These are phyloP conservation scores for Crotalaria pallida DNA, from an alignment of 306 rosid species.

Conservation along the genomic window DNA sequence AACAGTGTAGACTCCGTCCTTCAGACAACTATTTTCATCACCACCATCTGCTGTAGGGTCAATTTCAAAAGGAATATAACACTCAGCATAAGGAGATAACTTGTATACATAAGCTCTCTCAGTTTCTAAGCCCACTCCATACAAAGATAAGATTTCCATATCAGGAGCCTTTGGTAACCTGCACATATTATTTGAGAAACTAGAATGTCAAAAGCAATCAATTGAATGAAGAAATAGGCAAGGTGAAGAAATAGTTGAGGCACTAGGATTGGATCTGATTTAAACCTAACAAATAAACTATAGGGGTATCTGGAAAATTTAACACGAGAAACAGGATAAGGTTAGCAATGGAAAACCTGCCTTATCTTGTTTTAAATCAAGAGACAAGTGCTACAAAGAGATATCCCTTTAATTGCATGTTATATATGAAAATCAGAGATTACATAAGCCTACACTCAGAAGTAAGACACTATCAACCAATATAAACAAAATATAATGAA, in stretches of 20 bases:
- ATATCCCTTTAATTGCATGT: not conserved
- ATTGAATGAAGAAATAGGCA: not conserved
- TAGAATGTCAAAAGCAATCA: conserved; percentile 6
- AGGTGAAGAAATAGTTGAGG: no score
- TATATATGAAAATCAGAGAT: conserved; percentile 1
- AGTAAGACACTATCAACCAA: not conserved
- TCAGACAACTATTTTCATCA: conserved; percentile 49
- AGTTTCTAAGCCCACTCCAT: conserved; percentile 84
- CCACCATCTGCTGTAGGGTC: conserved; percentile 50
- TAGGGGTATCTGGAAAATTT: not conserved
- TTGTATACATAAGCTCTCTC: conserved; percentile 80
- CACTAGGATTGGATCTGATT: not conserved
- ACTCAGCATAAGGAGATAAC: conserved; percentile 54
- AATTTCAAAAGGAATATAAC: conserved; percentile 78
- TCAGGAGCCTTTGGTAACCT: conserved; percentile 87
- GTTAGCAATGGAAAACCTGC: not conserved
- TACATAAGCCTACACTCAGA: not conserved
- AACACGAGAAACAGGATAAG: not conserved
- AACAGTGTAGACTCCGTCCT: conserved; percentile 65
- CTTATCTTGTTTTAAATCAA: not conserved
- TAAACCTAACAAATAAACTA: not conserved
- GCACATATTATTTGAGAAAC: conserved; percentile 17
- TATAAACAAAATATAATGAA: not conserved
- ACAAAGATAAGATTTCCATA: conserved; percentile 76
- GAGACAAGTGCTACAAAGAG: not conserved